phyloP scores from a whole-genome alignment of 2,329 filamentous ascomycete species.

The Alternaria sp. region DNA sequence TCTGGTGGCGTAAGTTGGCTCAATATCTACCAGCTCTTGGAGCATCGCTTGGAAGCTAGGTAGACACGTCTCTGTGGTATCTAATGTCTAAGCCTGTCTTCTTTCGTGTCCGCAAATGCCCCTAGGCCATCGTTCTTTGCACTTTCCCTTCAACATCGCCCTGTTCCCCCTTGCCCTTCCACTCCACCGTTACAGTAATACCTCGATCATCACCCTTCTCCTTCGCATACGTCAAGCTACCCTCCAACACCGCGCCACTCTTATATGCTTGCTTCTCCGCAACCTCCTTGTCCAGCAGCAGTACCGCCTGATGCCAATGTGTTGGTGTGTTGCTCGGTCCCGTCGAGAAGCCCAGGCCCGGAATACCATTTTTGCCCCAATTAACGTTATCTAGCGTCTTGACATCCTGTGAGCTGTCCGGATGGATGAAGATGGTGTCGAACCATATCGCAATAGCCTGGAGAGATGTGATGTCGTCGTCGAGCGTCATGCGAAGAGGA shows the following conservation, averaged over 20 bases:
- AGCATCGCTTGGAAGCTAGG: not conserved
- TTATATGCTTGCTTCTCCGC: constrained; percentile 48
- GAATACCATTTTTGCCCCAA: constrained; percentile 65
- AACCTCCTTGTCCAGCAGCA: constrained; percentile 71
- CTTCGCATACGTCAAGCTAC: constrained; percentile 74
- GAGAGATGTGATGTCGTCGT: constrained; percentile 70
- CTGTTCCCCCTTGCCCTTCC: constrained; percentile 44
- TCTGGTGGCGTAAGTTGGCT: too few species aligned
- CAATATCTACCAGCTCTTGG: not conserved
- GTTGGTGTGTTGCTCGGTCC: constrained; percentile 79
- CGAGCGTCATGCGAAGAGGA: constrained; percentile 69
- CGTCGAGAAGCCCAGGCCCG: constrained; percentile 84
- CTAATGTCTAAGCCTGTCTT: not conserved
- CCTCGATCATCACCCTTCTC: constrained; percentile 57
- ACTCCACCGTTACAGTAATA: constrained; percentile 52
- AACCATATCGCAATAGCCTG: constrained; percentile 94
- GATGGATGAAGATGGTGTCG: constrained; percentile 86
- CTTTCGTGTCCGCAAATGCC: not conserved
- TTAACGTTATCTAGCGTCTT: constrained; percentile 64
- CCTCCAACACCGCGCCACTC: constrained; percentile 72
- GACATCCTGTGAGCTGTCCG: constrained; percentile 44
- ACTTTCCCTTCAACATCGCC: constrained; percentile 46
- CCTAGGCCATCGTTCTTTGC: constrained; percentile 43
- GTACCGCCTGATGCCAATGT: constrained; percentile 88
- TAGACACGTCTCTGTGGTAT: not conserved